These are phyloP conservation scores for Cystobasidiopsis lactophilus DNA, from an alignment of 768 basidiomycete species.

Conservation along the genomic window DNA sequence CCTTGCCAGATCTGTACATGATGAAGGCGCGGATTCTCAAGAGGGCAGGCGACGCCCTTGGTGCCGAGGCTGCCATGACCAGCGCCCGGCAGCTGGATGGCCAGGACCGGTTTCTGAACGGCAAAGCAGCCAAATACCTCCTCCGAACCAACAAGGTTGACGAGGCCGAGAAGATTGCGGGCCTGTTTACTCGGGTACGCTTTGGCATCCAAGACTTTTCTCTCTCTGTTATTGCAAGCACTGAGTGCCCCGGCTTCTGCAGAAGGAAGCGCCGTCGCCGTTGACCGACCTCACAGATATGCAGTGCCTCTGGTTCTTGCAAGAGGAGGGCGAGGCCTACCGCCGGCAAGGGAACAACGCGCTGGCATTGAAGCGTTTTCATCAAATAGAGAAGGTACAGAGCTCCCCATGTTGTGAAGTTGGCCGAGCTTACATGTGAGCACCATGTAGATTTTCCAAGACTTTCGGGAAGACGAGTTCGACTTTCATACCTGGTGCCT, in stretches of 20 bases:
- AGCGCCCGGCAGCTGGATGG: constrained; percentile 67
- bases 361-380: constrained; percentile 66
- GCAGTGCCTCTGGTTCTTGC: constrained; percentile 73
- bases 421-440: too few relatives aligned
- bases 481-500: constrained; percentile 93
- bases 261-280: constrained; percentile 68
- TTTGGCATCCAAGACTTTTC: not conserved
- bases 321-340: constrained; percentile 58
- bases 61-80: constrained; percentile 53
- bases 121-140: constrained; percentile 76
- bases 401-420: constrained; percentile 1
- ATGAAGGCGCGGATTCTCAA: constrained; percentile 66
- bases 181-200: constrained; percentile 73
- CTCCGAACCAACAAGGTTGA: constrained; percentile 57
- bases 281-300: constrained; percentile 74
- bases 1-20: constrained; percentile 70
- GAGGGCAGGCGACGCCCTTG: constrained; percentile 53
- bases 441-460: constrained; percentile 43
- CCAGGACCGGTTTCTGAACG: constrained; percentile 87
- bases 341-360: constrained; percentile 41
- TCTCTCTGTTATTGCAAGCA: not conserved
- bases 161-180: constrained; percentile 50
- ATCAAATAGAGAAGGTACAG: constrained; percentile 46
- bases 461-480: constrained; percentile 68
- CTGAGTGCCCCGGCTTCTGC: constrained; percentile 5